These are phyloP conservation scores for Centaurea solstitialis DNA, from an alignment of 129 eudicot genomes.

Conservation along the genomic window DNA sequence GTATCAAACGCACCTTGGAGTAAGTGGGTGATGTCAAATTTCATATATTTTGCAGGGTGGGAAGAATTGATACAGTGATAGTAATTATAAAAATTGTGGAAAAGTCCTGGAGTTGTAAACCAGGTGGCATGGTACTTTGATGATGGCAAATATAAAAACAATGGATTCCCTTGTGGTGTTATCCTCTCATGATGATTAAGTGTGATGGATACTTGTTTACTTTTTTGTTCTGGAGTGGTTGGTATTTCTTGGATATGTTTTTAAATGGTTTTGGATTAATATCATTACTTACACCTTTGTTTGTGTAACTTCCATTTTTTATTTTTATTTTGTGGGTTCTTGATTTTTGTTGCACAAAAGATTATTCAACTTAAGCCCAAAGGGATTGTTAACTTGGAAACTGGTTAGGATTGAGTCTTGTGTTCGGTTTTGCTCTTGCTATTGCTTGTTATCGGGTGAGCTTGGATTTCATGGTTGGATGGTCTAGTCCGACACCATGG, in stretches of 20 bases:
- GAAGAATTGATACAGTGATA: constrained; percentile 26
- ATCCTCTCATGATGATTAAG: constrained; percentile 38
- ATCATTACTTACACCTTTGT: constrained; percentile 31
- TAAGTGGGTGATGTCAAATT: background rate
- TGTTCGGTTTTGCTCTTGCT: no score
- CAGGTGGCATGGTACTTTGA: constrained; percentile 38
- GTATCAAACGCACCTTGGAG: background rate
- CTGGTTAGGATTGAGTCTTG: background rate
- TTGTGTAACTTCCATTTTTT: constrained; percentile 4
- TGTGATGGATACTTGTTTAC: constrained; percentile 42
- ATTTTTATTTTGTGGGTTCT: background rate
- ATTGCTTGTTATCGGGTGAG: no score
- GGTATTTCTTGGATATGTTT: constrained; percentile 23
- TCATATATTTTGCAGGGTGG: constrained; percentile 38
- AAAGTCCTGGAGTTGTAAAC: constrained; percentile 27
- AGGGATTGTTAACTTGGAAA: background rate
- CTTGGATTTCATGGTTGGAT: no score
- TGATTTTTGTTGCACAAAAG: background rate
- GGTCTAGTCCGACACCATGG: background rate
- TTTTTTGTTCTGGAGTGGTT: constrained; percentile 18
- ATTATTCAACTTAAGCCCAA: background rate
- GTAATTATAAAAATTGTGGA: constrained; percentile 45
- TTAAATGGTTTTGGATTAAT: constrained; percentile 34
- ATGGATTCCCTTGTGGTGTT: constrained; percentile 35
- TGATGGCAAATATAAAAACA: constrained; percentile 25